Percentiles rank a stretch among this genome's conserved stretches.
phyloP scores from a whole-genome alignment of 495 filamentous ascomycete species.

The Penicillium longicatenatum region DNA sequence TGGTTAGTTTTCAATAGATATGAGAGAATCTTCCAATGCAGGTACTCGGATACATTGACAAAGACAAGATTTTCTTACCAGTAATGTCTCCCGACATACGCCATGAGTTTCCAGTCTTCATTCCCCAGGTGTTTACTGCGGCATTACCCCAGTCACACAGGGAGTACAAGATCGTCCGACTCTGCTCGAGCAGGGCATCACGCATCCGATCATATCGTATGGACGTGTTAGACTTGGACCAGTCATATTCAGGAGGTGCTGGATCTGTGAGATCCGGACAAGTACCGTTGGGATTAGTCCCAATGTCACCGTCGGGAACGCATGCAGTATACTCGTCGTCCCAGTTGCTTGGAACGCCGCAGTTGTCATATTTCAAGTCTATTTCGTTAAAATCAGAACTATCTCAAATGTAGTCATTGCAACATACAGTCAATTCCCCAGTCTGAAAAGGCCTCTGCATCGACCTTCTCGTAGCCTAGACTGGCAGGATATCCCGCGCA shows the following conservation, averaged over 20 bases:
- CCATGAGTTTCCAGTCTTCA: conserved; percentile 54
- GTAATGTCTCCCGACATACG: conserved; percentile 57
- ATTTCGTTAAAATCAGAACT: background rate
- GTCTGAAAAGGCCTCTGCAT: conserved; percentile 61
- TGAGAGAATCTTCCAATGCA: background rate
- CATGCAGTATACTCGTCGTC: conserved; percentile 43
- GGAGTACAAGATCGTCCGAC: conserved; percentile 62
- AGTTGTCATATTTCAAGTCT: conserved; percentile 77
- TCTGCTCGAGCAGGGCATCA: conserved; percentile 54
- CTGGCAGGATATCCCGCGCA: conserved; percentile 65
- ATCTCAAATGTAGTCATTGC: background rate
- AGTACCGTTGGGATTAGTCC: conserved; percentile 41
- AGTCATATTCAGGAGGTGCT: conserved; percentile 55
- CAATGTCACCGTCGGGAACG: conserved; percentile 32
- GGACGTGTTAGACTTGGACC: conserved; percentile 51
- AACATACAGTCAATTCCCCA: conserved; percentile 66
- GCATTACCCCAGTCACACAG: conserved; percentile 67
- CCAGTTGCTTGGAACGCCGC: conserved; percentile 49
- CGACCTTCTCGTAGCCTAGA: conserved; percentile 61
- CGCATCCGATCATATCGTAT: conserved; percentile 60
- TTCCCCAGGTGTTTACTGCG: conserved; percentile 54
- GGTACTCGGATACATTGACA: background rate
- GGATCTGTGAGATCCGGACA: conserved; percentile 36
- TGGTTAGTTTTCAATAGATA: conserved; percentile 13
- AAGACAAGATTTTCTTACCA: conserved; percentile 30